Base-by-base conservation (phyloP, 139 green algal genomes). In the Microglena sp. region DNA sequence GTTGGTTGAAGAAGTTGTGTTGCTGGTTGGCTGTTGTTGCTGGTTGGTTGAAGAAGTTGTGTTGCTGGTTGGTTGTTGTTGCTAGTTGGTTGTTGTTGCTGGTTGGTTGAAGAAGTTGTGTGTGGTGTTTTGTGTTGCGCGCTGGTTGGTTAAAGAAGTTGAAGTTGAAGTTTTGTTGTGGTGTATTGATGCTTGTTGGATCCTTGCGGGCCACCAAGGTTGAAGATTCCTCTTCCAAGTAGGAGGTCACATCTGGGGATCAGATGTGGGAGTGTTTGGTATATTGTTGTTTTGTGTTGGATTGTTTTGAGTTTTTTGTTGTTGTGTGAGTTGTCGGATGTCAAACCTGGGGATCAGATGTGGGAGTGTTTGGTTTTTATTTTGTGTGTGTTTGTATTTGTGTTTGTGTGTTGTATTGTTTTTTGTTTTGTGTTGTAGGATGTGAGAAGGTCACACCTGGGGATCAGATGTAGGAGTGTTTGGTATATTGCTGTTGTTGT, bases 221-320 rank as follows among this genome's bases (percentile, higher is more conserved):
- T 24, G 65, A 29, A 64, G 95, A 97, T 72, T 95, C 77, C 5
- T 82, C 69, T 60, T 96, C 86, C 28, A 97, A 68, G 62, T 70
- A 44, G 1, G 69, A 33, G 44, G 83, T 50, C 22, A 88, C 76
- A 36, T 69, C 83, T 84, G 68, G 29, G 29, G 40, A 1, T 45
- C 3, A n/a, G n/a, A n/a, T n/a, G n/a, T 22, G 31, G 28, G 3
- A 15, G 18, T 0, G n/a, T n/a, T n/a, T n/a, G n/a, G n/a, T n/a
- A n/a, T n/a, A n/a, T n/a, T n/a, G n/a, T n/a, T n/a, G n/a, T n/a
- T n/a, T n/a, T n/a, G n/a, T n/a, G n/a, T n/a, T n/a, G n/a, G n/a
- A n/a, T n/a, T n/a, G n/a, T n/a, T n/a, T n/a, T n/a, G n/a, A n/a
- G n/a, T n/a, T n/a, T n/a, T n/a, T n/a, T n/a, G n/a, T n/a, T n/a